These are phyloP conservation scores for Aspergillus sp. DNA, from an alignment of 2,329 filamentous ascomycete species.

Conservation along the genomic window DNA sequence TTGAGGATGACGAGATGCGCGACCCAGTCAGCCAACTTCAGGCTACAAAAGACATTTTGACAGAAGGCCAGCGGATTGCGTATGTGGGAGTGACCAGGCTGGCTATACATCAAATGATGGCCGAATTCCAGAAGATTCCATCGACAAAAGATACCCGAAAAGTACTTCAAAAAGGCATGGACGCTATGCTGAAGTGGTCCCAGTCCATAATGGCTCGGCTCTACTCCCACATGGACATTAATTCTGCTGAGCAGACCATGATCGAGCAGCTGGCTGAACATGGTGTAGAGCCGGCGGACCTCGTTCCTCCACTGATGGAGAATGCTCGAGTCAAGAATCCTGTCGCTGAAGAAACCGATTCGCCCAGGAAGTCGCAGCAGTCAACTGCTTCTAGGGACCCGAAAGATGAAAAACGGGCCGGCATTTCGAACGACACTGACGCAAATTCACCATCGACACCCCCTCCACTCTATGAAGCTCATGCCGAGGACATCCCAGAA, in stretches of 20 bases:
- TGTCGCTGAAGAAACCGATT: conserved; percentile 49
- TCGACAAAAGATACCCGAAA: conserved; percentile 61
- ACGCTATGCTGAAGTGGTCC: conserved; percentile 87
- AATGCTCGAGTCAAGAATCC: conserved; percentile 92
- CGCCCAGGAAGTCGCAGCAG: conserved; percentile 30
- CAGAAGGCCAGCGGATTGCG: conserved; percentile 88
- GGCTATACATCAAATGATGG: conserved; percentile 67
- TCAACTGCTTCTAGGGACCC: conserved; percentile 21
- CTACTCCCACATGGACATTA: conserved; percentile 96
- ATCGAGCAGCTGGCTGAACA: conserved; percentile 94
- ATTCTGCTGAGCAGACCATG: conserved; percentile 82
- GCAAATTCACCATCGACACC: conserved; percentile 40
- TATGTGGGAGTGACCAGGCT: conserved; percentile 87
- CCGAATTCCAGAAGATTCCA: conserved; percentile 54
- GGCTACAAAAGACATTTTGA: conserved; percentile 88
- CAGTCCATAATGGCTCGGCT: conserved; percentile 97
- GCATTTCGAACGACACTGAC: conserved; percentile 27
- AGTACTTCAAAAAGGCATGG: conserved; percentile 56
- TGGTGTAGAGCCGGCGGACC: conserved; percentile 72
- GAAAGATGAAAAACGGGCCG: conserved; percentile 16
- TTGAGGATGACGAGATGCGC: conserved; percentile 68
- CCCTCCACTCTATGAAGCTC: conserved; percentile 48
- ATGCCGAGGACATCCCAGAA: conserved; percentile 63
- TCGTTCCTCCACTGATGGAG: conserved; percentile 78
- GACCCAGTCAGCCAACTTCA: conserved; percentile 87